Evolutionary conservation across 148 eudicot species (phyloP), one percentile per base, ranked within the genome.

Genomic region (Cornus controversa): DNA sequence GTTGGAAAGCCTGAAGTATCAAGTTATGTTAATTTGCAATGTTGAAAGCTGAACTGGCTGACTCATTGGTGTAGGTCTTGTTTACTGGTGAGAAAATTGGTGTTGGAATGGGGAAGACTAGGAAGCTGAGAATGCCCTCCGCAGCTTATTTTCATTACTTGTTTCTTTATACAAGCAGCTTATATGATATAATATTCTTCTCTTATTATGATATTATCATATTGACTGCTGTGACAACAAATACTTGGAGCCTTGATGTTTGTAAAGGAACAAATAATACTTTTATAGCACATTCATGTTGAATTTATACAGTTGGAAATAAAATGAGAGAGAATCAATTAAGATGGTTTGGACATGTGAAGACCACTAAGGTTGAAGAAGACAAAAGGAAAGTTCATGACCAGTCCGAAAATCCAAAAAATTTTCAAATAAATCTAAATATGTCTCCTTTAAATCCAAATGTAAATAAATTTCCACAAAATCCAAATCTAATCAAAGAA

Each of bases 91-190:
- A 96, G 86, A 92, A 88, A 90, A 87, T 96, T 71, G 99, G 95
- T 68, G 79, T 85, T 77, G 99, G 99, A 78, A 88, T 89, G 90
- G 99, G 99, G 2, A 93, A 88, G 88, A 93, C 95, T 9, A 86
- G 98, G 80, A 96, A 93, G 98, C 99, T 37, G 97, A 89, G 72
- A 88, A 86, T 88, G 99, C 99, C 69, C 93, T 96, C 42, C 98
- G 76, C 58, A 84, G 81, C 81, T 80, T 36, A 16, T 45, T 68
- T 53, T 28, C 62, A 5, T 16, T 20, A 24, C 6, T 40, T 9
- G 6, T 64, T 10, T 16, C 13, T 54, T 75, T 16, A 11, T 24
- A 22, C 27, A 62, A 54, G 10, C 26, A 23, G 25, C 23, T n/a
- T n/a, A n/a, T 37, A 11, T 37, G 14, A 63, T 25, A 25, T n/a